Percentiles rank a stretch among this genome's conserved stretches.
phyloP scores from a whole-genome alignment of 768 basidiomycete genomes.

The Lactifluus subvellereus region DNA sequence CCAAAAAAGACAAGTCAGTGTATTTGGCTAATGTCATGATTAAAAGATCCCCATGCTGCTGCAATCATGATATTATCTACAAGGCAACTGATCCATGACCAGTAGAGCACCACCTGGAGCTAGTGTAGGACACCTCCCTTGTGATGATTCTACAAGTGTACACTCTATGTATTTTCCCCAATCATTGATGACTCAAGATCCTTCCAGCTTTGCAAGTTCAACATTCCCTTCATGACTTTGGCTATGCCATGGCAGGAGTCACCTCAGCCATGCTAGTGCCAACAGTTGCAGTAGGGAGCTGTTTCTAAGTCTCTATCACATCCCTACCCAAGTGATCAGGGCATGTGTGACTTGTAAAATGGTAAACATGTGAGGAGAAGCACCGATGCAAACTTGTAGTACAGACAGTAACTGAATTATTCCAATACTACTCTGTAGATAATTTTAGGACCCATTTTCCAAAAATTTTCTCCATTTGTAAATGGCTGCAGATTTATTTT shows the following conservation, averaged over 20 bases:
- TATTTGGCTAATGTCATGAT: not conserved
- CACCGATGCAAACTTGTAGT: constrained; percentile 57
- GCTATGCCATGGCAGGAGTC: constrained; percentile 2
- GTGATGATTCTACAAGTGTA: not conserved
- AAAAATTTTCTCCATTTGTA: too few relatives aligned
- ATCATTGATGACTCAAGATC: not conserved
- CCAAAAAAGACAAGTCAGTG: not conserved
- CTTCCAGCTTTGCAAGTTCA: not conserved
- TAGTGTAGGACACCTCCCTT: constrained; percentile 41
- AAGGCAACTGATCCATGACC: constrained; percentile 9
- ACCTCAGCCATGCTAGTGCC: not conserved
- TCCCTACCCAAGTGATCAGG: constrained; percentile 16
- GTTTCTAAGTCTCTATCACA: constrained; percentile 2
- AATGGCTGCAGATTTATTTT: too few relatives aligned
- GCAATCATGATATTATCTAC: constrained; percentile 34
- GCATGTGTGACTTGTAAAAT: constrained; percentile 58
- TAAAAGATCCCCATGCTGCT: constrained; percentile 68
- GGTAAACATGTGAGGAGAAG: constrained; percentile 72
- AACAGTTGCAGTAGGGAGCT: not conserved
- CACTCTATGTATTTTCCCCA: not conserved
- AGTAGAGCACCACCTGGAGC: constrained; percentile 86
- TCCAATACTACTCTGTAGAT: too few relatives aligned
- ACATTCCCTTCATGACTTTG: not conserved
- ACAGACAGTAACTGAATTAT: constrained; percentile 22
- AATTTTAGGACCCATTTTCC: too few relatives aligned